Percentiles rank a stretch among this genome's conserved stretches.
Evolutionary conservation across 2,329 filamentous ascomycete species (phyloP).

Genomic region (Helotiales sp.): DNA sequence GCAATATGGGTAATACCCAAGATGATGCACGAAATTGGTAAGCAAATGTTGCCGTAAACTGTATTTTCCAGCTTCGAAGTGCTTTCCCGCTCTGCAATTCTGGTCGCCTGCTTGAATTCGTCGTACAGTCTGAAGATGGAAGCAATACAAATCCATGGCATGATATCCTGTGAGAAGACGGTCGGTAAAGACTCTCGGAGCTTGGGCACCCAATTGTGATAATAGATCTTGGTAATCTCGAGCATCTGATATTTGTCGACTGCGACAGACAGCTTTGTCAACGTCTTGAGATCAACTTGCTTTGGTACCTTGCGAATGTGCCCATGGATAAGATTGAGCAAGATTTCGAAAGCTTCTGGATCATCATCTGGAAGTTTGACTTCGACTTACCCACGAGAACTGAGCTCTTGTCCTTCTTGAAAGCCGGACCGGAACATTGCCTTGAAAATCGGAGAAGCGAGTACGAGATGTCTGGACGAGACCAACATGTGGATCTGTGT

Average conservation of each 20-base stretch:
- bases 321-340: conserved; percentile 37
- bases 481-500: conserved; percentile 8
- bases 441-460: conserved; percentile 30
- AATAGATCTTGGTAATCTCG: conserved; percentile 8
- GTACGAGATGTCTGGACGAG: conserved; percentile 18
- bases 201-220: conserved; percentile 14
- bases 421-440: conserved; percentile 27
- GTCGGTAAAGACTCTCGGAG: conserved; percentile 7
- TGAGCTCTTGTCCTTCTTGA: conserved; percentile 16
- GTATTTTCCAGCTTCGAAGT: neutral
- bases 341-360: conserved; percentile 30
- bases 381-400: conserved; percentile 21
- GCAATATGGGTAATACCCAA: neutral
- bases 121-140: conserved; percentile 12
- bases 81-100: neutral
- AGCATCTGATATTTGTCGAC: conserved; percentile 27
- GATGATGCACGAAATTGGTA: neutral
- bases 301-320: conserved; percentile 24
- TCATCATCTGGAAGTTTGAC: conserved; percentile 35
- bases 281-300: neutral
- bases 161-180: neutral
- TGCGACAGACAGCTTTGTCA: neutral
- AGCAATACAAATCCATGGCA: conserved; percentile 11
- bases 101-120: conserved; percentile 1
- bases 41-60: neutral